Conservation (phyloP, 139 green algal species). For the Nannochloris sp. region DNA sequence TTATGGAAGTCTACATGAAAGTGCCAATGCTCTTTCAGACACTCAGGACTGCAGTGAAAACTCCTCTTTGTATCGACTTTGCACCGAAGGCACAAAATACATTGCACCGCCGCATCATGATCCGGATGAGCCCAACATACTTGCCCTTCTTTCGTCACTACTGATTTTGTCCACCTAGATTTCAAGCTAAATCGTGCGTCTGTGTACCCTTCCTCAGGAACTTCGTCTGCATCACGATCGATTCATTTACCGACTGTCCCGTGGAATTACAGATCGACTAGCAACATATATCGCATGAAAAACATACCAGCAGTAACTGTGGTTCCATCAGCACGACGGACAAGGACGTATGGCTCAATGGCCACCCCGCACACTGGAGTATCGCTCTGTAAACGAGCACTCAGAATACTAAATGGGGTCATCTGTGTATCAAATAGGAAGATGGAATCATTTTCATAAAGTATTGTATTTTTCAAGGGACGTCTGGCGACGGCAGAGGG, state of each 20-base stretch:
- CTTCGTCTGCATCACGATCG: constrained; percentile 53
- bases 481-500: background rate
- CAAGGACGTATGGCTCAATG: constrained; percentile 81
- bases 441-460: background rate
- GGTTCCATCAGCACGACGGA: constrained; percentile 54
- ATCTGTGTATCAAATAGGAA: background rate
- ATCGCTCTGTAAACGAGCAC: constrained; percentile 53
- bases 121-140: constrained; percentile 63
- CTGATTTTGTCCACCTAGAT: constrained; percentile 79
- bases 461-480: background rate
- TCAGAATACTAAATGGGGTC: constrained; percentile 24
- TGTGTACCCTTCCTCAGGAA: constrained; percentile 62
- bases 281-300: background rate
- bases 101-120: constrained; percentile 80
- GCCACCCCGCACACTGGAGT: constrained; percentile 62
- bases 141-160: constrained; percentile 55
- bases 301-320: constrained; percentile 33
- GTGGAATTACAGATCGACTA: background rate
- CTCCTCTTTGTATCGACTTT: constrained; percentile 58
- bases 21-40: constrained; percentile 79
- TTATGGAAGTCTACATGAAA: constrained; percentile 82
- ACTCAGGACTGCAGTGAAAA: constrained; percentile 90
- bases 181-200: constrained; percentile 61
- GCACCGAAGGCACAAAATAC: constrained; percentile 73
- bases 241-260: background rate